A percentile compares a stretch with the other conserved stretches of the same genome.
These are phyloP conservation scores for Croton laevigatus DNA, from an alignment of 441 rosid genomes.

Conservation along the genomic window DNA sequence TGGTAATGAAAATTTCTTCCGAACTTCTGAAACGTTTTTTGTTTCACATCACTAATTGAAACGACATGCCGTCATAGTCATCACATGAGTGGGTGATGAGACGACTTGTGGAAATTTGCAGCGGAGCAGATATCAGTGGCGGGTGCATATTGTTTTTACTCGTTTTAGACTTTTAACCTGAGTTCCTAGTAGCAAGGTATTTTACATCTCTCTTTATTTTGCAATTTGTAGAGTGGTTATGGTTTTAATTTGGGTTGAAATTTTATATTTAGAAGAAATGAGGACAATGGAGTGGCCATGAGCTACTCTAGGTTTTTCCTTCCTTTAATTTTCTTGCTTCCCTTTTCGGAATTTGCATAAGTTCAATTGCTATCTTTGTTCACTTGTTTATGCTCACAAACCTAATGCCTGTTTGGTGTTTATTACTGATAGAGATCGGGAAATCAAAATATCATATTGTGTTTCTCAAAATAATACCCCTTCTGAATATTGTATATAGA, in stretches of 20 bases:
- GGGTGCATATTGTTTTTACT: constrained; percentile 1
- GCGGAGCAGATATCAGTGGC: not conserved
- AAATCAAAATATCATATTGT: no score
- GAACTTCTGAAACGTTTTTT: no score
- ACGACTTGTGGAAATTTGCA: not conserved
- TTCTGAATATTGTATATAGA: no score
- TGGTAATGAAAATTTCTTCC: no score
- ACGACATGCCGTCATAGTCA: no score
- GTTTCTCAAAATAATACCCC: no score
- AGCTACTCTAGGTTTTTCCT: not conserved
- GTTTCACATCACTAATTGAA: no score
- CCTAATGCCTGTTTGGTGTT: not conserved
- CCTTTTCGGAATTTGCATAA: no score
- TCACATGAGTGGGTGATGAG: no score
- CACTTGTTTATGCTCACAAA: not conserved
- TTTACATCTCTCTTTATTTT: not conserved
- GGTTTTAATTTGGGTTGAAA: not conserved
- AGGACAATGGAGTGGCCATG: no score
- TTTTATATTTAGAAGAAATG: not conserved
- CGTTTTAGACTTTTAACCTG: not conserved
- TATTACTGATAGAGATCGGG: not conserved
- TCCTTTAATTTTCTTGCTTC: not conserved
- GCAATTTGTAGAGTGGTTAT: not conserved
- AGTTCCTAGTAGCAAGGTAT: not conserved
- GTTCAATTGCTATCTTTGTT: not conserved